Evolutionary conservation across 257 asterid species (phyloP).

Genomic region (Solanum lycopersicoides): DNA sequence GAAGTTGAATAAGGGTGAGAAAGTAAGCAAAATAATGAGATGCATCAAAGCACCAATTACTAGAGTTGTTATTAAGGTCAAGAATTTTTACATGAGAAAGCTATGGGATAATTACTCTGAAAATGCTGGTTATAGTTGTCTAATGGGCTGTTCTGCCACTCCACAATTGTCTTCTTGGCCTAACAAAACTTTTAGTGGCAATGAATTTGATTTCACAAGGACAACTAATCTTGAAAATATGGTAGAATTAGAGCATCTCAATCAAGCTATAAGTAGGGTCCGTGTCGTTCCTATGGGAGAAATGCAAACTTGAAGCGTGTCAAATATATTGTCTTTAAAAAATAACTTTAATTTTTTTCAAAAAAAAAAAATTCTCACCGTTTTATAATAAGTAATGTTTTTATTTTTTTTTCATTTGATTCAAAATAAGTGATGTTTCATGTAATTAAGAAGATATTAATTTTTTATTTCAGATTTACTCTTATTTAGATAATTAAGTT

Average conservation of each 20-base stretch:
- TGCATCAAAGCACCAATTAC: neutral
- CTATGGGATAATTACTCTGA: neutral
- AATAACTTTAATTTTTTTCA: no score
- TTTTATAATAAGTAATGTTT: neutral
- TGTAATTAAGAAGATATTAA: no score
- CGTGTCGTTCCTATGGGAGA: neutral
- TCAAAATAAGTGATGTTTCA: no score
- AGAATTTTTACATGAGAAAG: neutral
- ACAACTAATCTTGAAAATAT: neutral
- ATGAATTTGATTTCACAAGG: neutral
- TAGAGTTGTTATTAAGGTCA: neutral
- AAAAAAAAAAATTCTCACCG: fast-evolving
- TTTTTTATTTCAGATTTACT: no score
- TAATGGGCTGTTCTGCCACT: neutral
- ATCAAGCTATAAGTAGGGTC: neutral
- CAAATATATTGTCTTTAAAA: neutral
- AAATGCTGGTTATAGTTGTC: neutral
- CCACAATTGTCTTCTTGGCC: neutral
- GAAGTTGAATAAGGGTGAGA: neutral
- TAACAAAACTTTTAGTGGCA: neutral
- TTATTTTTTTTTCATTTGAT: no score
- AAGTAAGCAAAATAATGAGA: neutral
- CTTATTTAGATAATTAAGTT: no score
- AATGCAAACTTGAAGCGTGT: neutral
- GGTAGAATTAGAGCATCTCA: neutral